Evolutionary conservation across 495 filamentous ascomycete species (phyloP).

Genomic region (Haplographium delicatum): DNA sequence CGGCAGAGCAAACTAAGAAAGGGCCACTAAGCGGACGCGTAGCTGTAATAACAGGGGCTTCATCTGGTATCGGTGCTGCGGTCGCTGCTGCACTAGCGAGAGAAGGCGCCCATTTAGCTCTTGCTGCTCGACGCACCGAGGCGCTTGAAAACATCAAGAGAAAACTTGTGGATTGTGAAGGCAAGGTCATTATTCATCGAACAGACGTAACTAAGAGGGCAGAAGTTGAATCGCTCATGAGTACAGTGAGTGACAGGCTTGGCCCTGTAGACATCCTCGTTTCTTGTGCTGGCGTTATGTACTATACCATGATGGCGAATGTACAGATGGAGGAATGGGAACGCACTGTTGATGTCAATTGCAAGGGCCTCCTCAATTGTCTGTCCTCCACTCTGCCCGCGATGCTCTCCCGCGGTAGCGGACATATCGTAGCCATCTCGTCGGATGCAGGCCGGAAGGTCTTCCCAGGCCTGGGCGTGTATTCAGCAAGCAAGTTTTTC

Average conservation of each 20-base stretch:
- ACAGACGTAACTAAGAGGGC: constrained; percentile 57
- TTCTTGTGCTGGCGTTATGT: constrained; percentile 69
- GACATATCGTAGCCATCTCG: constrained; percentile 64
- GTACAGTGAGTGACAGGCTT: constrained; percentile 45
- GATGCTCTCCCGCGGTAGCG: constrained; percentile 55
- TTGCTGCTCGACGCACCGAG: constrained; percentile 57
- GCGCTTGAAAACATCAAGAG: constrained; percentile 53
- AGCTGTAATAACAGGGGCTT: constrained; percentile 49
- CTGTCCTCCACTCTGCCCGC: constrained; percentile 52
- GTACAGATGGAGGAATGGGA: constrained; percentile 60
- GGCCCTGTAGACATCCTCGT: constrained; percentile 63
- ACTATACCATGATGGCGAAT: constrained; percentile 71
- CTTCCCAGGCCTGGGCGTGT: constrained; percentile 68
- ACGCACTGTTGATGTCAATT: constrained; percentile 65
- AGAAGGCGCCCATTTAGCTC: constrained; percentile 56
- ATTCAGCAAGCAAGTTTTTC: constrained; percentile 69
- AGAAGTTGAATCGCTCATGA: constrained; percentile 52
- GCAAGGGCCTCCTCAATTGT: constrained; percentile 64
- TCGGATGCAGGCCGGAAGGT: constrained; percentile 67
- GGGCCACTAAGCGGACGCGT: constrained; percentile 50
- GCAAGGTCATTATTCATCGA: constrained; percentile 50
- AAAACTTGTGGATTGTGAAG: constrained; percentile 40
- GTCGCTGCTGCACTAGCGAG: constrained; percentile 36
- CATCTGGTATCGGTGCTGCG: constrained; percentile 50
- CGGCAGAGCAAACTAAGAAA: constrained; percentile 30